Evolutionary conservation across 1,139 yeast species (phyloP).

Genomic region (Nematodospora anomalae): DNA sequence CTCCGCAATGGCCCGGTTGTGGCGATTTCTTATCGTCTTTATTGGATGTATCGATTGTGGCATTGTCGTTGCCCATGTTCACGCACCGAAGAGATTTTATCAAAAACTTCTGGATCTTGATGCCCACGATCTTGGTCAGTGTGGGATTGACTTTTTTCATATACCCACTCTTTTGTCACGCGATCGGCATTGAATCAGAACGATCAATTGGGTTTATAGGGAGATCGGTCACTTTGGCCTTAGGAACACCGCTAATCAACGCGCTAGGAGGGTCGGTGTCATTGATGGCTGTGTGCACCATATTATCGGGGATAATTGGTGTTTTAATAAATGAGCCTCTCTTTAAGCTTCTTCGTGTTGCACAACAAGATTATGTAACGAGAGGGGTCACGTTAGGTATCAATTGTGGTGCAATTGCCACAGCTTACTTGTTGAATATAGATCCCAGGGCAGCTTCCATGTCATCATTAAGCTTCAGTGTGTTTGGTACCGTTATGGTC

Average conservation of each 20-base stretch:
- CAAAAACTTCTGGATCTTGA: conserved; percentile 56
- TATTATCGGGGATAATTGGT: conserved; percentile 75
- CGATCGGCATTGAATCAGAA: conserved; percentile 59
- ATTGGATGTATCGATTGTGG: conserved; percentile 76
- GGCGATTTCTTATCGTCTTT: conserved; percentile 72
- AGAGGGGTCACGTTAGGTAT: conserved; percentile 76
- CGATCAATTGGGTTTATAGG: conserved; percentile 76
- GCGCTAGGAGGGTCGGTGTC: conserved; percentile 69
- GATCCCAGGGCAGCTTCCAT: conserved; percentile 84
- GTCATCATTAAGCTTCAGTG: conserved; percentile 67
- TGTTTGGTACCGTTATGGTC: conserved; percentile 74
- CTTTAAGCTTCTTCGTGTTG: conserved; percentile 48
- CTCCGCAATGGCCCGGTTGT: conserved; percentile 70
- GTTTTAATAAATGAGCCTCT: conserved; percentile 62
- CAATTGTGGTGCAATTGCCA: conserved; percentile 80
- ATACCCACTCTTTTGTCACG: conserved; percentile 68
- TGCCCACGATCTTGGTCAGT: conserved; percentile 60
- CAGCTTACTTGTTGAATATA: conserved; percentile 65
- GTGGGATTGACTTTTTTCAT: conserved; percentile 61
- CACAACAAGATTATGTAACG: conserved; percentile 67
- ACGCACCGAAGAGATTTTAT: conserved; percentile 66
- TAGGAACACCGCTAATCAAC: conserved; percentile 70
- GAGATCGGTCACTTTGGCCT: conserved; percentile 76
- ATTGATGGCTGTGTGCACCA: conserved; percentile 77
- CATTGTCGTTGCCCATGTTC: conserved; percentile 75